Evolutionary conservation across 2,329 filamentous ascomycete species (phyloP), one percentile per base, ranked within the genome.

Genomic region (Cucurbitaria berberidis): DNA sequence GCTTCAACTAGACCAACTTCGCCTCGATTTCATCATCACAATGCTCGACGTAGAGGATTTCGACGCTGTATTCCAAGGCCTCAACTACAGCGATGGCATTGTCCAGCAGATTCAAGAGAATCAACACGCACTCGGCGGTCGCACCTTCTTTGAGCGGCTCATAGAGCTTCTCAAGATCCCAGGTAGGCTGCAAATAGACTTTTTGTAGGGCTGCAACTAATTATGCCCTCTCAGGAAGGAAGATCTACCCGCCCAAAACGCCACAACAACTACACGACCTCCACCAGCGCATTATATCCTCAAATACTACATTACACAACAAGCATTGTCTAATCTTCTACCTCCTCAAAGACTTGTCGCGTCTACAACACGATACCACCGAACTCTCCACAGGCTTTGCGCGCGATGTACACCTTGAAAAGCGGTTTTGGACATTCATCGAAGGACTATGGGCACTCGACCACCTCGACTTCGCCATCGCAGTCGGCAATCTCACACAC

Each of bases 281-380:
- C 5, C 87, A 93, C 75, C 80, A 86, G 56, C 84, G 86, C 53
- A 87, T 96, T 59, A 83, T 87, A 71, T 81, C 85, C 22, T 84
- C 81, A 48, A 79, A 78, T 43, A 86, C 88, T 62, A 84, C 88
- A 7, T 81, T 85, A 48, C 89, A 93, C 73, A 88, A 93, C 77
- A 93, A 93, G 73, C 86, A 92, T 61, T 90, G 91, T 16, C 82
- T 95, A 42, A 81, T 96, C 59, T 96, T 90, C 80, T 96, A 96
- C 73, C 79, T 96, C 34, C 82, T 96, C 3, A 87, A 91, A 67
- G 90, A 96, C 72, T 84, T 89, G 68, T 84, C 88, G 34, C 74
- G 76, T 11, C 69, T 78, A 24, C 60, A 64, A 9, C 64, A 72
- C 41, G 79, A 82, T 45, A 79, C 80, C 18, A 79, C 81, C 3